These are phyloP conservation scores for Coemansia javaensis DNA, from an alignment of 192 early-diverging fungal species.

Conservation along the genomic window DNA sequence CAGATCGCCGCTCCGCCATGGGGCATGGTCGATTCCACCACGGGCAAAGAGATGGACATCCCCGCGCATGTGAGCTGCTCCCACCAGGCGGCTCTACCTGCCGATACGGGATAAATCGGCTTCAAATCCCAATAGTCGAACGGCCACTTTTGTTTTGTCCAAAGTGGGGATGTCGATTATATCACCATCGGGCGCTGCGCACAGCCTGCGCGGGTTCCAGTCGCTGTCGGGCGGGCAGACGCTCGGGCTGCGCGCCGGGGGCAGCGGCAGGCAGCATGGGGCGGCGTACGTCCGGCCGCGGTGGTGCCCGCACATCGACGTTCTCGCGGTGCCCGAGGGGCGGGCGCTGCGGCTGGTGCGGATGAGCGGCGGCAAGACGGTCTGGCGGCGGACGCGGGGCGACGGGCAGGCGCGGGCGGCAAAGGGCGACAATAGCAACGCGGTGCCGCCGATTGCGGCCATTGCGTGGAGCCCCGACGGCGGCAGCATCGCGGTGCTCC, in stretches of 20 bases:
- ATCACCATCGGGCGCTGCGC: not conserved
- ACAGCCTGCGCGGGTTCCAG: slow-evolving; percentile 19
- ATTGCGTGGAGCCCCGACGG: slow-evolving; percentile 31
- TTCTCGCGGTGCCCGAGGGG: slow-evolving; percentile 37
- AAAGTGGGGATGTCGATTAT: too few relatives aligned
- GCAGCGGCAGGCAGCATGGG: slow-evolving; percentile 2
- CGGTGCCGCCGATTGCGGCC: slow-evolving; percentile 4
- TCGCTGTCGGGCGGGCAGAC: slow-evolving; percentile 23
- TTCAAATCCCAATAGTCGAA: too few relatives aligned
- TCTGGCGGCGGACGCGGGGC: slow-evolving; percentile 25
- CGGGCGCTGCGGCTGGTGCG: slow-evolving; percentile 28
- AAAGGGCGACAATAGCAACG: not conserved
- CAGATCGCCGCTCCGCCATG: too few relatives aligned
- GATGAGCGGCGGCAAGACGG: slow-evolving; percentile 38
- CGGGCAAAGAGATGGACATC: too few relatives aligned
- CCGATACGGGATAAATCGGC: too few relatives aligned
- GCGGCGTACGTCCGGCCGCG: slow-evolving; percentile 15
- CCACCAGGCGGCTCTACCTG: too few relatives aligned
- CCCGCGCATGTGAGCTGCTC: too few relatives aligned
- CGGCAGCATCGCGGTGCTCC: slow-evolving; percentile 16
- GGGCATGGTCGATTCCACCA: too few relatives aligned
- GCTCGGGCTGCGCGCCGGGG: slow-evolving; percentile 21
- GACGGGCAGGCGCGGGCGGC: slow-evolving; percentile 7
- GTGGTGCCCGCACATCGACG: slow-evolving; percentile 34
- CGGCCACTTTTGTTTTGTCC: too few relatives aligned